phyloP scores from a whole-genome alignment of 2,329 filamentous ascomycete species.

The Teratosphaeria nubilosa region DNA sequence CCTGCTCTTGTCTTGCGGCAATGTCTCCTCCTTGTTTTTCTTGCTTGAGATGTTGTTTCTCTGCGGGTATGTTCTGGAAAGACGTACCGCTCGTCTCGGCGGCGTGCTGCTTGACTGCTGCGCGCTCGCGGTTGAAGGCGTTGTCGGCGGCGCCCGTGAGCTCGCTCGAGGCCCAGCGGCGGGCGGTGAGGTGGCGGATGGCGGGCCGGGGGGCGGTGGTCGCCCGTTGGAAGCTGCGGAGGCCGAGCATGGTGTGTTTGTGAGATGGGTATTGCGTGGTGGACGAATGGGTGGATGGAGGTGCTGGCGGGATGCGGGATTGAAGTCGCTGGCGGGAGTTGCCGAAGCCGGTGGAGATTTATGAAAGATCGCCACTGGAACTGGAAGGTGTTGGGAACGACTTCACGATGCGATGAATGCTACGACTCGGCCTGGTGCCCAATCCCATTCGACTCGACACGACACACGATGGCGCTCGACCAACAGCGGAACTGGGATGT shows the following conservation, averaged over 20 bases:
- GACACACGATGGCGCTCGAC: constrained; percentile 23
- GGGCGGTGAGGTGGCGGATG: constrained; percentile 16
- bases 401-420: neutral
- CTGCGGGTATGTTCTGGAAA: neutral
- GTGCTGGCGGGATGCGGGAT: neutral
- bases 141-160: constrained; percentile 62
- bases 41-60: neutral
- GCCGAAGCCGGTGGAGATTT: neutral
- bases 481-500: constrained; percentile 26
- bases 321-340: neutral
- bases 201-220: constrained; percentile 13
- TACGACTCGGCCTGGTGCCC: neutral
- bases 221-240: constrained; percentile 14
- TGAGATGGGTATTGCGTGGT: constrained; percentile 1
- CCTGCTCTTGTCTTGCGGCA: neutral
- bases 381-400: neutral
- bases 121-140: constrained; percentile 85
- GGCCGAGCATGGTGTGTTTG: constrained; percentile 16
- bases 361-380: neutral
- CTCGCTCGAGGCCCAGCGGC: constrained; percentile 2
- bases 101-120: constrained; percentile 85
- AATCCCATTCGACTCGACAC: too few species aligned
- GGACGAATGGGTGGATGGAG: neutral
- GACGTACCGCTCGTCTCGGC: constrained; percentile 68
- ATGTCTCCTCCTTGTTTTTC: neutral